Conservation (phyloP, 495 filamentous ascomycete species). For the Aspergillus sclerotioniger region DNA sequence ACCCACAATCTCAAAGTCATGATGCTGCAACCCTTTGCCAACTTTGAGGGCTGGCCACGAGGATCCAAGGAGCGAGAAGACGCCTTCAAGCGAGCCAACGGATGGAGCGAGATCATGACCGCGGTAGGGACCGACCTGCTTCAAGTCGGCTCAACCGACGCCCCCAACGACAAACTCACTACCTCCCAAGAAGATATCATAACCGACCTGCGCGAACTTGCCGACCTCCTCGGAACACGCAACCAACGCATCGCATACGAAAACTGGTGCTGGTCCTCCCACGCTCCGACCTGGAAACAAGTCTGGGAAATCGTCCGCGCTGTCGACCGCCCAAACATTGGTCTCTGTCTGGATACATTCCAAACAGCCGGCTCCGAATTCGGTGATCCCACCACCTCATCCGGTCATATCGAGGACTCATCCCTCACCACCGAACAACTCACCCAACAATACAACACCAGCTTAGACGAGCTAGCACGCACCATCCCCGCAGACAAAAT, state of each 20-base stretch:
- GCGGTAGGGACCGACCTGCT: constrained; percentile 68
- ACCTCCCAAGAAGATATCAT: constrained; percentile 48
- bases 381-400: constrained; percentile 67
- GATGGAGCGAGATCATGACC: constrained; percentile 75
- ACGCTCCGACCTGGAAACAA: constrained; percentile 64
- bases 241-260: constrained; percentile 69
- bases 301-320: constrained; percentile 65
- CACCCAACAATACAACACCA: constrained; percentile 47
- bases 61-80: constrained; percentile 57
- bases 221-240: constrained; percentile 57
- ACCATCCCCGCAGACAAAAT: constrained; percentile 70
- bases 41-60: constrained; percentile 75
- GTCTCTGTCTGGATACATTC: constrained; percentile 81
- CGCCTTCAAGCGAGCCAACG: constrained; percentile 61
- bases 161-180: constrained; percentile 49
- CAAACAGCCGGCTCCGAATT: constrained; percentile 75
- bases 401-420: constrained; percentile 53
- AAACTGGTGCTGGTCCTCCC: constrained; percentile 82
- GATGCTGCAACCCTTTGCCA: constrained; percentile 76
- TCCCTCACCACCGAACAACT: constrained; percentile 41
- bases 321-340: constrained; percentile 63
- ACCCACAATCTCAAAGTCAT: constrained; percentile 57
- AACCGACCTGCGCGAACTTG: constrained; percentile 60
- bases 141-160: constrained; percentile 74
- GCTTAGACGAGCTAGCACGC: constrained; percentile 51